Evolutionary conservation across 345 rosid species (phyloP), one percentile per base, ranked within the genome.

Genomic region (Fremontodendron californicum): DNA sequence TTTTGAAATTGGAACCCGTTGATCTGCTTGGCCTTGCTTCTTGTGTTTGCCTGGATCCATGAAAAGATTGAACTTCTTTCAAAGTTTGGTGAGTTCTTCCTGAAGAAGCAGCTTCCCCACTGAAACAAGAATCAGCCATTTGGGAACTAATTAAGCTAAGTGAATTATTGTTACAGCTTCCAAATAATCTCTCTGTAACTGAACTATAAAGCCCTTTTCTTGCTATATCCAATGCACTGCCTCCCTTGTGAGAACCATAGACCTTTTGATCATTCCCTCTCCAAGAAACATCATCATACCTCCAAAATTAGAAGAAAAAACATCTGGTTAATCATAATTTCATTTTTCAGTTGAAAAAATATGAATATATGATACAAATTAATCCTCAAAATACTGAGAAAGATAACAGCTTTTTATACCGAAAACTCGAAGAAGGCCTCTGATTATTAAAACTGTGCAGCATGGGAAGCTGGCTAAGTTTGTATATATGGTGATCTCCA

Each of bases 391-490:
- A 6, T 7, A n/a, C 6, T 9, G 42, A 33, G 18, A 19, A 27
- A 31, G 21, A 13, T 23, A 27, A 25, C 3, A 25, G n/a, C 5
- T n/a, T 74, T 60, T 75, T 65, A 33, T 45, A 45, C 73, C 43
- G 37, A 27, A 72, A 86, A 82, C 78, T 82, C 2, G 87, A 76
- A 68, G 84, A 82, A 79, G 88, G 73, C 77, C 82, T 84, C 79
- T 75, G 90, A 75, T 86, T 19, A 49, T 33, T 84, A 75, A 91
- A 89, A 80, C 81, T 81, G 77, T 84, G 87, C 11, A 90, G 78
- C 90, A 88, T 87, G 35, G 96, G 86, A 73, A 90, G 86, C 39
- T 90, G 93, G 84, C 86, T 85, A 75, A 88, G 87, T 71, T 85
- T 88, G 88, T 79, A 89, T 42, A 87, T 73, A 75, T 80, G 89